Evolutionary conservation across 2,329 filamentous ascomycete genomes (phyloP), one percentile per base, ranked within the genome.

Genomic region (Trichoderma harzianum): DNA sequence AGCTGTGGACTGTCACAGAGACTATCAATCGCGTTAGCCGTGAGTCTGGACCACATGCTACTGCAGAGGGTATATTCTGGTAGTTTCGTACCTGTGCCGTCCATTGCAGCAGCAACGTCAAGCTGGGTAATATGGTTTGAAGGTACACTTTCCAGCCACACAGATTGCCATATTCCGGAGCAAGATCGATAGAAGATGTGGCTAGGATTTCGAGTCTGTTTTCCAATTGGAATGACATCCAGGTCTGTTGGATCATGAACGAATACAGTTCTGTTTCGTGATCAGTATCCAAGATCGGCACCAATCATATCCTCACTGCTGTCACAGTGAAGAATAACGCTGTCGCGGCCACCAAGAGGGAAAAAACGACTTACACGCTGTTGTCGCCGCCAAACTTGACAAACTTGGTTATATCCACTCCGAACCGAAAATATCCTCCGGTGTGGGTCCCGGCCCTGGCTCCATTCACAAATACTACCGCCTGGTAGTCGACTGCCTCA

Each of bases 171-270:
- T 74, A 93, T 93, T 6, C 91, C 91, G 39, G 89, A 91, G 77
- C 91, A 93, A 0, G 91, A 89, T 0, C 89, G 89, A 78, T 93
- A 93, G 78, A 91, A 93, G 72, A 93, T 93, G 75, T 90, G 87
- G 12, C 83, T 85, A 0, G 87, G 88, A 0, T 79, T 81, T 1
- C 86, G 77, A 0, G 86, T 87, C 78, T 92, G 90, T 78, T 92
- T 92, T 73, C 91, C 91, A 57, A 91, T 85, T 0, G 91, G 90
- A 55, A 91, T 90, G 14, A 90, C 84, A 2, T 83, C 83, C 34
- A 78, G 77, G 75, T 93, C 91, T 0, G 91, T 92, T 0, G 91
- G 91, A 73, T 93, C 91, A 68, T 88, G 87, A 0, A 91, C 90
- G 75, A 89, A 90, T 2, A 93, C 88, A 26, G 89, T 82, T 6